Evolutionary conservation across 805 yeast genomes (phyloP).

Genomic region (Starmerella floricola): DNA sequence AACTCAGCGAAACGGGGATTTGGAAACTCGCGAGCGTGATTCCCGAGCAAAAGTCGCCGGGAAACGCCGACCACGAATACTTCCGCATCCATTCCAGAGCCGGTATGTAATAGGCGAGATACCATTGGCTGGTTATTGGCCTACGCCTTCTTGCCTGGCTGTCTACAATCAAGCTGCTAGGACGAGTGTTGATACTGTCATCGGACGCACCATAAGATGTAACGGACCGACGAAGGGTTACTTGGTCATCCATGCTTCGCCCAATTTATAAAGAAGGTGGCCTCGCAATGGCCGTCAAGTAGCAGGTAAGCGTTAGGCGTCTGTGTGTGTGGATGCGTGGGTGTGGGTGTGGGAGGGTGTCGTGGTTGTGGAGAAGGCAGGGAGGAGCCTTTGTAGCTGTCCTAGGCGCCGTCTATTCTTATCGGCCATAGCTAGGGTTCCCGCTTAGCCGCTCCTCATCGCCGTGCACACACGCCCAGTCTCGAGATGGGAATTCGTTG

Average conservation of each 20-base stretch:
- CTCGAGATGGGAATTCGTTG: too few relatives aligned
- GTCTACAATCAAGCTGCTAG: slow-evolving; percentile 1
- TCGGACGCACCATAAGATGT: neutral
- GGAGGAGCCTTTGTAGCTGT: too few relatives aligned
- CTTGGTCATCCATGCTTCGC: neutral
- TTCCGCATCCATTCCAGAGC: slow-evolving; percentile 42
- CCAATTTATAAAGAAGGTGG: neutral
- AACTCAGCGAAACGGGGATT: slow-evolving; percentile 73
- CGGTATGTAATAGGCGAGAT: slow-evolving; percentile 43
- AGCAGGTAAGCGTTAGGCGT: neutral
- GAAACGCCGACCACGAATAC: slow-evolving; percentile 31
- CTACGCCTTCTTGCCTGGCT: neutral
- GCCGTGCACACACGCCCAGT: too few relatives aligned
- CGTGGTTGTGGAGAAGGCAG: too few relatives aligned
- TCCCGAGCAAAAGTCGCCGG: slow-evolving; percentile 71
- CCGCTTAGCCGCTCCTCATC: too few relatives aligned
- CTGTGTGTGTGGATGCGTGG: too few relatives aligned
- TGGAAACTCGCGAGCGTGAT: slow-evolving; percentile 81
- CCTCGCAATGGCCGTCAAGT: neutral
- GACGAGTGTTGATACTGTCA: neutral
- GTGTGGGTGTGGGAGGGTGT: too few relatives aligned
- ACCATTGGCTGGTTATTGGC: slow-evolving; percentile 21
- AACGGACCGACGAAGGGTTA: neutral
- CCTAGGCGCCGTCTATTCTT: too few relatives aligned
- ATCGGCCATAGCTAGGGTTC: too few relatives aligned